Conservation (phyloP, 129 eudicot species). For the Escallonia rubra region DNA sequence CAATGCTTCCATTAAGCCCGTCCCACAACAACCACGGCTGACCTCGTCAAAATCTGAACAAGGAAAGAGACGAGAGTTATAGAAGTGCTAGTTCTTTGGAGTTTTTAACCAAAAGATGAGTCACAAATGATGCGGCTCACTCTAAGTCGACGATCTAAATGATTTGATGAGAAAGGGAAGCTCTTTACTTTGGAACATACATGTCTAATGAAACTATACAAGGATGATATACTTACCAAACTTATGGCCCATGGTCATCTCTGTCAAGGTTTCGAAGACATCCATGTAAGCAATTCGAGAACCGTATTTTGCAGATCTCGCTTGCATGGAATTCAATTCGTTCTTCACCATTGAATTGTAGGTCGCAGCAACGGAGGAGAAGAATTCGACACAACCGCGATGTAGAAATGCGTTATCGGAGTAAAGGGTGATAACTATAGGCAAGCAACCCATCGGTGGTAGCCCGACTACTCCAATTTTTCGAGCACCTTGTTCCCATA, state of each 20-base stretch:
- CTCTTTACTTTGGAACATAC: no score
- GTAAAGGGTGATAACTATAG: slow-evolving; percentile 58
- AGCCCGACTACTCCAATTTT: slow-evolving; percentile 55
- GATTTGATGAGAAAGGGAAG: no score
- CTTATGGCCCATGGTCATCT: slow-evolving; percentile 21
- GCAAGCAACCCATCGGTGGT: slow-evolving; percentile 85
- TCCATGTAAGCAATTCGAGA: slow-evolving; percentile 43
- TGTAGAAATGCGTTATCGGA: slow-evolving; percentile 27
- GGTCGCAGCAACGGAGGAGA: slow-evolving; percentile 34
- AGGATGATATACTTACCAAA: slow-evolving; percentile 31
- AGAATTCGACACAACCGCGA: slow-evolving; percentile 52
- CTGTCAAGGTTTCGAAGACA: slow-evolving; percentile 27
- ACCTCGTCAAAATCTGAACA: slow-evolving; percentile 48
- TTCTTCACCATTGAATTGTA: slow-evolving; percentile 44
- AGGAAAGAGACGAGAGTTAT: not conserved
- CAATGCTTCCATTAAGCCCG: slow-evolving; percentile 45
- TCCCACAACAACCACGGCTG: slow-evolving; percentile 58
- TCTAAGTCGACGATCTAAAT: no score
- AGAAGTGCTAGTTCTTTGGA: no score
- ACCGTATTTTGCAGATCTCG: slow-evolving; percentile 14
- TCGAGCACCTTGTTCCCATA: slow-evolving; percentile 54
- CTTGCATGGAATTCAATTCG: slow-evolving; percentile 33
- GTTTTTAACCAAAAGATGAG: no score
- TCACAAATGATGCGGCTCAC: no score
- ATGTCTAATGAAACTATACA: no score